A percentile compares a stretch with the other conserved stretches of the same genome.
Conservation (phyloP, 441 rosid genomes). For the Hura crepitans region DNA sequence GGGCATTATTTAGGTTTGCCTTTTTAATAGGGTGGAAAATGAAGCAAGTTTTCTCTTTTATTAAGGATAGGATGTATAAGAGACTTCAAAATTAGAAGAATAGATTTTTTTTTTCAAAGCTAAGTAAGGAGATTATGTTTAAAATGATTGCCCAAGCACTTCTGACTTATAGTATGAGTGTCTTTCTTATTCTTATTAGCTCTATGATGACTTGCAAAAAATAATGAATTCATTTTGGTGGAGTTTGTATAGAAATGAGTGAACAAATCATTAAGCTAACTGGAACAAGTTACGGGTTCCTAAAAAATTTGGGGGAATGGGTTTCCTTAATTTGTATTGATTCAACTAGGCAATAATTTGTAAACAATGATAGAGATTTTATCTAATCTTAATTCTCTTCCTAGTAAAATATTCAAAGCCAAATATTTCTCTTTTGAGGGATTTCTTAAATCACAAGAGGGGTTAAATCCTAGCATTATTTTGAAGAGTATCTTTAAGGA, state of each 20-base stretch:
- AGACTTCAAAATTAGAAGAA: not conserved
- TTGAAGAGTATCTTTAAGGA: too few relatives aligned
- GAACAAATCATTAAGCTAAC: not conserved
- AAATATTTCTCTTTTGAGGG: too few relatives aligned
- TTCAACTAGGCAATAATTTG: too few relatives aligned
- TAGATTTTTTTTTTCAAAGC: not conserved
- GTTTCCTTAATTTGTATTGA: too few relatives aligned
- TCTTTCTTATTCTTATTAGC: not conserved
- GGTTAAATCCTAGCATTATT: too few relatives aligned
- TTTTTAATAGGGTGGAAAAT: not conserved
- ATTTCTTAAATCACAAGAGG: too few relatives aligned
- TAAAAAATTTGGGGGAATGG: too few relatives aligned
- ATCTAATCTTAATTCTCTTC: too few relatives aligned
- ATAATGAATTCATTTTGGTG: not conserved
- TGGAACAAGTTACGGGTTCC: not conserved
- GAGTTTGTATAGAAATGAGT: not conserved
- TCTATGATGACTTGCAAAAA: not conserved
- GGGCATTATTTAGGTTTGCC: not conserved
- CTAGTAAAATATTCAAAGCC: too few relatives aligned
- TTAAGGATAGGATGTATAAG: not conserved
- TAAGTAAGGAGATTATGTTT: not conserved
- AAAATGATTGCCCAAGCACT: not conserved
- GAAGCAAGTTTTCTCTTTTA: not conserved
- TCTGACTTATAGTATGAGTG: not conserved
- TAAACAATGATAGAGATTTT: too few relatives aligned